Conservation (phyloP, 192 early-diverging fungal genomes). For the Gaertneriomyces sp. region DNA sequence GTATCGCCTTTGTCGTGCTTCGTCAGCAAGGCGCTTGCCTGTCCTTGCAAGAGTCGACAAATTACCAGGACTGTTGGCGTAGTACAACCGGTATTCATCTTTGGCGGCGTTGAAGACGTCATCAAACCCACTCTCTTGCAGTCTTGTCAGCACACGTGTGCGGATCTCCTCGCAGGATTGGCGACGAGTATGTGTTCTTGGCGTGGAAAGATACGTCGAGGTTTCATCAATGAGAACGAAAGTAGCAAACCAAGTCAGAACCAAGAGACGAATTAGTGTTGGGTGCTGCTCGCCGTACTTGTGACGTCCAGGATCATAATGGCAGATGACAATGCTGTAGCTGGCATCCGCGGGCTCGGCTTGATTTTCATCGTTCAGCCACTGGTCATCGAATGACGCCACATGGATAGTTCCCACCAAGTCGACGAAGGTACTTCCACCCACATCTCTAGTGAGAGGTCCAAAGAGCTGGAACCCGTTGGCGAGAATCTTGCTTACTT, state of each 20-base stretch:
- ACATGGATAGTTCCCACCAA: not conserved
- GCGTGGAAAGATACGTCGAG: conserved; percentile 1
- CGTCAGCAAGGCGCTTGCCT: not conserved
- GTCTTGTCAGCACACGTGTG: not conserved
- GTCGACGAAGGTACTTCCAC: not conserved
- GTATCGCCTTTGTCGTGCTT: not conserved
- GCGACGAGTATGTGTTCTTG: not conserved
- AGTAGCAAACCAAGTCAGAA: not conserved
- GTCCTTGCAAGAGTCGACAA: not conserved
- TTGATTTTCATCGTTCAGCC: not conserved
- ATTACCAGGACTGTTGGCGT: not conserved
- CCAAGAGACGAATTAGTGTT: not conserved
- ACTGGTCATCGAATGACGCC: conserved; percentile 1
- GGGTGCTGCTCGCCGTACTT: conserved; percentile 3
- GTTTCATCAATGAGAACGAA: not conserved
- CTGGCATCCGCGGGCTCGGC: not conserved
- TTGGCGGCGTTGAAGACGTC: not conserved
- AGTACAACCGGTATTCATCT: not conserved
- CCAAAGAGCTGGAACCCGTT: conserved; percentile 10
- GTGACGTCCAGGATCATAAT: conserved; percentile 4
- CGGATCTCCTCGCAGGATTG: conserved; percentile 2
- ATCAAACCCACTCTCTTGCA: not conserved
- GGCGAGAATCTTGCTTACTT: not conserved
- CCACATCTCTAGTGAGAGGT: not conserved
- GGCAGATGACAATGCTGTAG: not conserved